Percentiles rank a stretch among this genome's conserved stretches.
These are phyloP conservation scores for Clonostachys rosea DNA, from an alignment of 2,329 filamentous ascomycete species.

Conservation along the genomic window DNA sequence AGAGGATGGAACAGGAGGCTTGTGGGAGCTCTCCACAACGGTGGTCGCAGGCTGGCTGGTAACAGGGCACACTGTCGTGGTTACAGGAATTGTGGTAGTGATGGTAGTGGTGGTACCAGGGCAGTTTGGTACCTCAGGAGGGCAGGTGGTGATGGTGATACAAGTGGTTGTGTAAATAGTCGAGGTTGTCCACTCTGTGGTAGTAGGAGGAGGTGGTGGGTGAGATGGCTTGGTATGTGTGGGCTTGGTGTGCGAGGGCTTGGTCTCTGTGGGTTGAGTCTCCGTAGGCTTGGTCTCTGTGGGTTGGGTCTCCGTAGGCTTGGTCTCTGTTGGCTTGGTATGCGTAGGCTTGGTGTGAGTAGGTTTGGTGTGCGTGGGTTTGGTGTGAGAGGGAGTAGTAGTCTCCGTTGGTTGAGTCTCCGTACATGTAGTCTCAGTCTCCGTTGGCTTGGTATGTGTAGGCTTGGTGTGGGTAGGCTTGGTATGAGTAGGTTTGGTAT, in stretches of 20 bases:
- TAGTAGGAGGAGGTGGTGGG: neutral
- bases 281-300: conserved; percentile 11
- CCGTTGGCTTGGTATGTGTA: neutral
- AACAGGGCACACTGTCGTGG: conserved; percentile 6
- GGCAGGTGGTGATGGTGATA: conserved; percentile 12
- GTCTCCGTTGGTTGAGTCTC: too few species aligned
- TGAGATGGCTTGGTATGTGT: neutral
- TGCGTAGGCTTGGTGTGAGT: neutral
- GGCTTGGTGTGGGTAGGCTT: neutral
- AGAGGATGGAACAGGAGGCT: neutral
- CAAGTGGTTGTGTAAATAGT: conserved; percentile 13
- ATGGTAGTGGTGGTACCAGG: conserved; percentile 8
- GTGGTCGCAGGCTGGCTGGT: conserved; percentile 3
- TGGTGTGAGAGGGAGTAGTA: too few species aligned
- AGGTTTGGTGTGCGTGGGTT: neutral
- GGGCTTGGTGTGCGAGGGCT: conserved; percentile 5
- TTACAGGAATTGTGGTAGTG: conserved; percentile 4
- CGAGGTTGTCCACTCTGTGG: conserved; percentile 10
- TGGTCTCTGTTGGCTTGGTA: neutral
- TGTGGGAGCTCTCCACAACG: neutral
- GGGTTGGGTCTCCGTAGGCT: neutral
- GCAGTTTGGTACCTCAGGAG: conserved; percentile 6
- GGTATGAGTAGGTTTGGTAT: neutral
- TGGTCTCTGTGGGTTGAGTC: conserved; percentile 3
- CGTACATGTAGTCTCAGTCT: too few species aligned